phyloP scores from a whole-genome alignment of 176 grass and related monocot species.

The Elaeis guineensis region DNA sequence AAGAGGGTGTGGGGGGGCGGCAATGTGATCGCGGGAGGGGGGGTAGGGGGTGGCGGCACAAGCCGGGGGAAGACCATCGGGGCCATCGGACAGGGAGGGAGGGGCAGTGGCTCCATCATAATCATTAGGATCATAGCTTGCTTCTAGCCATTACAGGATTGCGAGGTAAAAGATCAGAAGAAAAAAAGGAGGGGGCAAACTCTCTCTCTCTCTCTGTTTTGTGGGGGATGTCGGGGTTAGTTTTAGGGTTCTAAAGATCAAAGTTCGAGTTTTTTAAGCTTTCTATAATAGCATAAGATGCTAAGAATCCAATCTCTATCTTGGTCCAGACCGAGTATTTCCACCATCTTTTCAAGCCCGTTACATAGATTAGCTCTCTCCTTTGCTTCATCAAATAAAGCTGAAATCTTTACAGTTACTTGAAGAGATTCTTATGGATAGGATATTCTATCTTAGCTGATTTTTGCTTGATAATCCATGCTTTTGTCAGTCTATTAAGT shows the following conservation, averaged over 20 bases:
- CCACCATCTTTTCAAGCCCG: constrained; percentile 89
- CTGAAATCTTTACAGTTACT: constrained; percentile 10
- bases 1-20: too few relatives aligned
- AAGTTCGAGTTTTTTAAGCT: too few relatives aligned
- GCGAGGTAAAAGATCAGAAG: constrained; percentile 44
- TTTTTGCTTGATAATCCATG: constrained; percentile 5
- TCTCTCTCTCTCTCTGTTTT: too few relatives aligned
- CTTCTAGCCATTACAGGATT: constrained; percentile 73
- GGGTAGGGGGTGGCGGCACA: too few relatives aligned
- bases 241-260: too few relatives aligned
- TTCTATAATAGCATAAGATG: too few relatives aligned
- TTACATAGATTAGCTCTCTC: constrained; percentile 55
- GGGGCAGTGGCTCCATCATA: constrained; percentile 41
- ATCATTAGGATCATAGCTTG: constrained; percentile 73
- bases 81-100: too few relatives aligned
- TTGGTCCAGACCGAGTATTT: constrained; percentile 68
- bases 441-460: not conserved
- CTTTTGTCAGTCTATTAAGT: constrained; percentile 24
- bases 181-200: too few relatives aligned
- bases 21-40: too few relatives aligned
- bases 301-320: too few relatives aligned
- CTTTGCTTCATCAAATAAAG: constrained; percentile 25
- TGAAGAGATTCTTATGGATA: constrained; percentile 13
- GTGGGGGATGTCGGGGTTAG: too few relatives aligned
- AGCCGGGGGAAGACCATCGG: too few relatives aligned